Evolutionary conservation across 1,284 basidiomycete species (phyloP), one percentile per base, ranked within the genome.

Genomic region (Marasmius sp.): DNA sequence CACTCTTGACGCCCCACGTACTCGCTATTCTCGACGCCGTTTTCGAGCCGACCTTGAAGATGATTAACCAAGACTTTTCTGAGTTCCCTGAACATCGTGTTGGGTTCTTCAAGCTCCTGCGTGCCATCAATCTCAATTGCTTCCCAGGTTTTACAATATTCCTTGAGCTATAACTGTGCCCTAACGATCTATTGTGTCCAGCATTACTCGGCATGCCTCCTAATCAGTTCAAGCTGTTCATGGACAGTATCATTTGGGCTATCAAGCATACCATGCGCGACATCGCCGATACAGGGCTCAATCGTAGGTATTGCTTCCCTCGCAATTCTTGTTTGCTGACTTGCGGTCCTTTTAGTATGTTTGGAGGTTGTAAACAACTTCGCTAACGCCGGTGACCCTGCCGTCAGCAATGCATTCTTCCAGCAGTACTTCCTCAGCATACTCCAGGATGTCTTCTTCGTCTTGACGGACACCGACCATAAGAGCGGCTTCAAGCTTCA

Each of bases 181-280:
- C 16, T 58, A 50, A 18, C 56, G 20, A 62, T n/a, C 43, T 33
- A 51, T 52, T 41, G 27, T 38, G 58, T 61, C 58, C 65, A 94
- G 94, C 95, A 7, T 80, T 99, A 47, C 84, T 98, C 63, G 88
- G 87, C 45, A 85, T 98, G 61, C 92, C 94, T 14, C 92, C 95
- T n/a, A 76, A 85, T 57, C 93, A 97, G 78, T 99, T 99, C 85
- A 98, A 98, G 80, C 80, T 99, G 64, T 93, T 97, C 75, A 98
- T 98, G 88, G 97, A 99, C 76, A 96, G 95, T 67, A 93, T 98
- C 67, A 93, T 98, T 59, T 99, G 97, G 97, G 97, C 95, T 12
- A 97, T 99, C 83, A 99, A 99, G 79, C 97, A 99, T 80, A 98
- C 95, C 16, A 97, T 98, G 94, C 89, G 97, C 60, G 97, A 99